Evolutionary conservation across 1,284 basidiomycete genomes (phyloP).

Genomic region (Trichosporon ovoides): DNA sequence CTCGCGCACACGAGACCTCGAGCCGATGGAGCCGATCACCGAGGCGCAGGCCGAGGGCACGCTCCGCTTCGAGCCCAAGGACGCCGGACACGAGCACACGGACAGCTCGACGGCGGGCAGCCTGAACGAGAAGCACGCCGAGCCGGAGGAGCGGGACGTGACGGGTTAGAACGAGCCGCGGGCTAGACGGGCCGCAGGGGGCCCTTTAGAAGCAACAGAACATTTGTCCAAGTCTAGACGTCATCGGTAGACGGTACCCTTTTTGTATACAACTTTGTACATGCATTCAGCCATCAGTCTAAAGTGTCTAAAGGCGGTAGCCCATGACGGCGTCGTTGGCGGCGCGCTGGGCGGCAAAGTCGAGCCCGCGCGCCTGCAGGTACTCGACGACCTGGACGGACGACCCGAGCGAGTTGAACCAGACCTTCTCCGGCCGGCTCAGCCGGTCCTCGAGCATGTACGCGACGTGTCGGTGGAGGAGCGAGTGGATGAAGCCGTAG

Average conservation of each 20-base stretch:
- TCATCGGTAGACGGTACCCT: not conserved
- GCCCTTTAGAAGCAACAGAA: not conserved
- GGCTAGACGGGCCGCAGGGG: no score
- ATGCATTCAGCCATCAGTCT: not conserved
- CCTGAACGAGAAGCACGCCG: not conserved
- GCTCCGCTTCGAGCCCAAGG: not conserved
- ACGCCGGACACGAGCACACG: not conserved
- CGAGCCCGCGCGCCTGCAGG: slow-evolving; percentile 46
- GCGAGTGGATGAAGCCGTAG: slow-evolving; percentile 53
- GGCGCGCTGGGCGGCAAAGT: slow-evolving; percentile 20
- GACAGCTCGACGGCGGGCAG: not conserved
- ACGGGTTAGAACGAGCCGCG: no score
- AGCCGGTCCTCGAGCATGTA: slow-evolving; percentile 58
- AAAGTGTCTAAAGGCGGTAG: not conserved
- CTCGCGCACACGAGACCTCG: not conserved
- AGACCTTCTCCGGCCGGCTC: slow-evolving; percentile 50
- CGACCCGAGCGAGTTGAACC: slow-evolving; percentile 54
- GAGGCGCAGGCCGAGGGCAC: not conserved
- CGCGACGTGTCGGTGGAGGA: slow-evolving; percentile 54
- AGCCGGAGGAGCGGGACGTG: not conserved
- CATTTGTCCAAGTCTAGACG: not conserved
- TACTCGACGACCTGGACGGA: slow-evolving; percentile 53
- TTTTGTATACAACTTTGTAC: slow-evolving; percentile 3
- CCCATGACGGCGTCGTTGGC: not conserved
- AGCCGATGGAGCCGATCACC: slow-evolving; percentile 1